phyloP scores from a whole-genome alignment of 306 rosid genomes.

The peach (Prunus persica) region DNA sequence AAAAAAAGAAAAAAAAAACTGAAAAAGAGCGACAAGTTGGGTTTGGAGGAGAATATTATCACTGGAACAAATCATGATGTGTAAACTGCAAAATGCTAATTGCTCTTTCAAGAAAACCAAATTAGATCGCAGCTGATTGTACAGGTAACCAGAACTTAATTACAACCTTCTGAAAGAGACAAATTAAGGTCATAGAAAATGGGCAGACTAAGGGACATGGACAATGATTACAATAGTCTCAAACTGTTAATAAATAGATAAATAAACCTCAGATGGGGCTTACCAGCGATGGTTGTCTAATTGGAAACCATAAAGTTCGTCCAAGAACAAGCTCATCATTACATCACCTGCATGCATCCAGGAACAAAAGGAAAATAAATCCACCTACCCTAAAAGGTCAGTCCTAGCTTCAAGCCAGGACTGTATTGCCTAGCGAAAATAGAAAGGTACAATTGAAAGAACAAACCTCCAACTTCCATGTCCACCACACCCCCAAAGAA shows the following conservation, averaged over 20 bases:
- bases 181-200: not conserved
- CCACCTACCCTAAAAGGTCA: not conserved
- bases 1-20: not conserved
- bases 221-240: not conserved
- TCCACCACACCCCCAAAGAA: slow-evolving; percentile 98
- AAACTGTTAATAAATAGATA: not conserved
- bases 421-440: not conserved
- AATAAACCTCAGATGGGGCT: slow-evolving; percentile 13
- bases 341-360: slow-evolving; percentile 66
- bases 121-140: not conserved
- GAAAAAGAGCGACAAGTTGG: not conserved
- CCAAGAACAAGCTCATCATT: slow-evolving; percentile 91
- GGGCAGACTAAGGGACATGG: not conserved
- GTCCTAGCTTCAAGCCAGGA: not conserved
- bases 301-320: slow-evolving; percentile 94
- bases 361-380: slow-evolving; percentile 17
- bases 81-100: not conserved
- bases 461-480: slow-evolving; percentile 86
- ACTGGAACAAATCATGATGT: not conserved
- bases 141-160: not conserved
- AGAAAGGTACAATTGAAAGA: not conserved
- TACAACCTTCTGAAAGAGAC: not conserved
- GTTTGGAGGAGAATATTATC: not conserved
- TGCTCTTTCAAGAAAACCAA: not conserved
- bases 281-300: slow-evolving; percentile 86